Conservation (phyloP, 1,284 basidiomycete species). For the Gastroboletus turbinatus region DNA sequence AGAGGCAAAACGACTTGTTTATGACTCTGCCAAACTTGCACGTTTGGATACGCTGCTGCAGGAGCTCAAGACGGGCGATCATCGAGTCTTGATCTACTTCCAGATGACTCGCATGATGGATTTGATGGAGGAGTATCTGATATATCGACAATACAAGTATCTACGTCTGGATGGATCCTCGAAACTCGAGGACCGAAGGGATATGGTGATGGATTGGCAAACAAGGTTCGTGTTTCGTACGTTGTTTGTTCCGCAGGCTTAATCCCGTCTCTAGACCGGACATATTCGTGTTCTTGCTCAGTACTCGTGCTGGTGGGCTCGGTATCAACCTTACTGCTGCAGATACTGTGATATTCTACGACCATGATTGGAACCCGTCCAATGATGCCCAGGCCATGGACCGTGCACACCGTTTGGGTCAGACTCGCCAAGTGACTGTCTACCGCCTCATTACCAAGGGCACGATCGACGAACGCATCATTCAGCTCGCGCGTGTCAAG, state of each 20-base stretch:
- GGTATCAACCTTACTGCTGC: conserved; percentile 99
- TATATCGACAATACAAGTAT: conserved; percentile 98
- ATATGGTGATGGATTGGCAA: conserved; percentile 99
- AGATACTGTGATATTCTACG: conserved; percentile 97
- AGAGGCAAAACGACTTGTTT: conserved; percentile 93
- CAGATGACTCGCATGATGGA: conserved; percentile 99
- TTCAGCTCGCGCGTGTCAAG: conserved; percentile 92
- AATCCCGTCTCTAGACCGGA: conserved; percentile 63
- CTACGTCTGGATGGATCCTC: conserved; percentile 93
- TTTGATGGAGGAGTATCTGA: conserved; percentile 98
- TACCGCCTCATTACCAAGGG: conserved; percentile 96
- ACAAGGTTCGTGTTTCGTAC: conserved; percentile 65
- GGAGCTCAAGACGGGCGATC: conserved; percentile 91
- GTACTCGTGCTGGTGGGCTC: conserved; percentile 94
- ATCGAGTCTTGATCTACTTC: conserved; percentile 97
- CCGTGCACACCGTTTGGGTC: conserved; percentile 96
- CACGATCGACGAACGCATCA: conserved; percentile 98
- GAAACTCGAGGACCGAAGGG: conserved; percentile 93
- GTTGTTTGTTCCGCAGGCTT: background rate
- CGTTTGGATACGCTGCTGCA: conserved; percentile 87
- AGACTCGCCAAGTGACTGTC: conserved; percentile 98
- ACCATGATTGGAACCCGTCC: conserved; percentile 99
- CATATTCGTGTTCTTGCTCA: conserved; percentile 94
- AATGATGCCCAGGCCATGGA: conserved; percentile 99
- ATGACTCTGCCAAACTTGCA: conserved; percentile 96